These are phyloP conservation scores for Geotrichum reessii DNA, from an alignment of 1,139 yeast genomes.

Conservation along the genomic window DNA sequence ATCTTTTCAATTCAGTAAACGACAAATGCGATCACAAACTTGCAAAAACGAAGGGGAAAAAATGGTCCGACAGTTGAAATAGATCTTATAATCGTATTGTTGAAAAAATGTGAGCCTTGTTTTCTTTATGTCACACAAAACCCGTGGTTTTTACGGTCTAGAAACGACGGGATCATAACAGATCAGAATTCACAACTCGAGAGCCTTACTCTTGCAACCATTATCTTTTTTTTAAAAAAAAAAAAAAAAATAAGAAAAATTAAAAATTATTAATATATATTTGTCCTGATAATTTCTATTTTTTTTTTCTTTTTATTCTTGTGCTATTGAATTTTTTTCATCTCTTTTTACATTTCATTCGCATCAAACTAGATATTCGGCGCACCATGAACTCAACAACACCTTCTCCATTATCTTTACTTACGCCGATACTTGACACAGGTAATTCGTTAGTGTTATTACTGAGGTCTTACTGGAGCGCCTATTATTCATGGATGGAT, in stretches of 20 bases:
- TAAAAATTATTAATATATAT: no score
- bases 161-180: background rate
- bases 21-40: background rate
- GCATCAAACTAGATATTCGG: no score
- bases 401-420: background rate
- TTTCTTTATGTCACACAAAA: background rate
- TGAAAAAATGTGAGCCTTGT: background rate
- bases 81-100: background rate
- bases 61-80: background rate
- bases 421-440: background rate
- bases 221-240: background rate
- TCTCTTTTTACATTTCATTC: background rate
- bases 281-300: no score
- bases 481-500: slow-evolving; percentile 66
- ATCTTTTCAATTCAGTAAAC: background rate
- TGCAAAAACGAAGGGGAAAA: background rate
- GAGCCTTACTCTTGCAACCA: background rate
- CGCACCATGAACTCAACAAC: background rate
- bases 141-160: background rate
- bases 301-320: background rate
- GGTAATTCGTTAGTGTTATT: background rate
- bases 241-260: no score
- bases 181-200: background rate
- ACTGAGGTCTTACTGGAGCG: slow-evolving; percentile 52
- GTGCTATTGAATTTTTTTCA: no score